Evolutionary conservation across 2,329 filamentous ascomycete genomes (phyloP).

Genomic region (Sporothrix luriei): DNA sequence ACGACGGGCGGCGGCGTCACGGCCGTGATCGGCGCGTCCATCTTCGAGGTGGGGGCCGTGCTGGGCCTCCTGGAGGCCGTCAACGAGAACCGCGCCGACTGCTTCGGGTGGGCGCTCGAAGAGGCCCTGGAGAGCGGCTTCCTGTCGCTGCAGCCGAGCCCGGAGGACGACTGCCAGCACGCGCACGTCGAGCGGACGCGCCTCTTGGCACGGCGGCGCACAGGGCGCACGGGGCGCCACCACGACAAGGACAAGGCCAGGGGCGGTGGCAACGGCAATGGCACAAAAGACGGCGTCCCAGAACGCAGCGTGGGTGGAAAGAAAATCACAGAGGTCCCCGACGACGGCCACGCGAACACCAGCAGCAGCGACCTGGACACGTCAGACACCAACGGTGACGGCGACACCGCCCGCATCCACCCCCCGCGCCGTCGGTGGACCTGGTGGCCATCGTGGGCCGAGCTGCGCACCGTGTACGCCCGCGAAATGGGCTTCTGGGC

Average conservation of each 20-base stretch:
- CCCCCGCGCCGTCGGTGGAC: slow-evolving; percentile 49
- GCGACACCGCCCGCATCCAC: not conserved
- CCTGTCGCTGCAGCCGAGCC: slow-evolving; percentile 31
- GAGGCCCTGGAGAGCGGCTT: slow-evolving; percentile 46
- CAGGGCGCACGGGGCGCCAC: not conserved
- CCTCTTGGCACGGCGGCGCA: slow-evolving; percentile 16
- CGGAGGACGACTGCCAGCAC: slow-evolving; percentile 30
- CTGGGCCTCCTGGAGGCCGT: slow-evolving; percentile 67
- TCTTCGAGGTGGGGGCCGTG: slow-evolving; percentile 67
- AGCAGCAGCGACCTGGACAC: slow-evolving; percentile 12
- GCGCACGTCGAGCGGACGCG: slow-evolving; percentile 27
- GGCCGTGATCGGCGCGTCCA: slow-evolving; percentile 66
- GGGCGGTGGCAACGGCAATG: too few relatives aligned
- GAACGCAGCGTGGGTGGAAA: not conserved
- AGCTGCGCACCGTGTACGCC: slow-evolving; percentile 62
- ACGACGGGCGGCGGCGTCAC: slow-evolving; percentile 61
- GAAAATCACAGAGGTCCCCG: not conserved
- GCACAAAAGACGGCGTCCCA: not conserved
- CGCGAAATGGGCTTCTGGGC: slow-evolving; percentile 66
- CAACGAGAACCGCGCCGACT: slow-evolving; percentile 66
- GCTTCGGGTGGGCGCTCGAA: slow-evolving; percentile 70
- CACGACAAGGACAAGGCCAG: not conserved
- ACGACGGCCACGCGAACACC: not conserved
- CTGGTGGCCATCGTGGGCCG: slow-evolving; percentile 62
- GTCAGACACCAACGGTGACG: not conserved